Evolutionary conservation across 2,329 filamentous ascomycete species (phyloP), one percentile per base, ranked within the genome.

Genomic region (Dendryphion nanum): DNA sequence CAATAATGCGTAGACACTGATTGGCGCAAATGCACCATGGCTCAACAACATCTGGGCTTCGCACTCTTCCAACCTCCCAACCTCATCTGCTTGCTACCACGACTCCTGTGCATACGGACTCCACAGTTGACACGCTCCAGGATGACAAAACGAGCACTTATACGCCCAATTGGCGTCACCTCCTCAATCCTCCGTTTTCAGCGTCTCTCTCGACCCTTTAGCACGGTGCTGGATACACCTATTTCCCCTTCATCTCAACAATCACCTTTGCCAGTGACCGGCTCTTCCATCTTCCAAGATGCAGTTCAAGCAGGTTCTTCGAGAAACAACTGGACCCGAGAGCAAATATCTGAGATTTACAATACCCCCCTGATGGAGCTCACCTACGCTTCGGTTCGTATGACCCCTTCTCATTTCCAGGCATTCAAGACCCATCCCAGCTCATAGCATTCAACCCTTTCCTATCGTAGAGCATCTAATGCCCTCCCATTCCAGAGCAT

Each of bases 261-360:
- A 32, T 35, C 45, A 30, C 46, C 47, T 38, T 44, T 47, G 5
- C 49, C 10, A 23, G 40, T 18, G 26, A 28, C 6, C 41, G 40
- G 21, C 31, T 35, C 41, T 12, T 51, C 50, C 19, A 52, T 59
- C 14, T 63, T 64, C 36, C 42, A 61, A 18, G 47, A 61, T 49
- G 85, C 86, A 6, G 72, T 85, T 16, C 71, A 76, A 30, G 81
- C 83, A 16, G 75, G 68, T 1, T 68, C 61, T 5, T 78, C 86
- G 10, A 75, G 87, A 34, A 83, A 82, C 55, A 78, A 83, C 64
- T 95, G 89, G 89, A 87, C 86, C 5, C 81, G 78, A 48, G 82
- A 90, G 47, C 85, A 95, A 68, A 89, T 95, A 45, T 72, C 83
- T 7, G 79, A 85, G 47, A 84, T 95, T 52, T 94, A 93, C 69